phyloP scores from a whole-genome alignment of 1,139 yeast genomes.

The Candida sp. region DNA sequence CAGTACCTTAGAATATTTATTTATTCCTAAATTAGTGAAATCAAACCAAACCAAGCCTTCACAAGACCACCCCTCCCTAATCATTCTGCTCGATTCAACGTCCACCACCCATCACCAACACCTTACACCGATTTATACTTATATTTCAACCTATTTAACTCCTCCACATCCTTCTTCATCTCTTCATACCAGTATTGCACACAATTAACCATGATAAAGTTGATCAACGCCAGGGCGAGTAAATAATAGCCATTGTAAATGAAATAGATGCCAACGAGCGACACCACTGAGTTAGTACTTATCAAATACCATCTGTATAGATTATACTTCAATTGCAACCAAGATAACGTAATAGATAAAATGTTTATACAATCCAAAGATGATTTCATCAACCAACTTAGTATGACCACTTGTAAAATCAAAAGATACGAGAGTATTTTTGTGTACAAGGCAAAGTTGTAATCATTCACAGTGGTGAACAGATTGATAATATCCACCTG shows the following conservation, averaged over 20 bases:
- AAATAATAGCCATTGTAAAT: background rate
- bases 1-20: too few relatives aligned
- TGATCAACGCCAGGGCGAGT: background rate
- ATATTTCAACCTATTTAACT: background rate
- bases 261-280: background rate
- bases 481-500: background rate
- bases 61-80: background rate
- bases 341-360: background rate
- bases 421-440: background rate
- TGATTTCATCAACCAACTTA: background rate
- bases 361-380: background rate
- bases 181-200: background rate
- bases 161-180: background rate
- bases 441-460: background rate
- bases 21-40: too few relatives aligned
- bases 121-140: background rate
- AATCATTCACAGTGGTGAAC: background rate
- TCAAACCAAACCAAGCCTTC: too few relatives aligned
- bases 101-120: background rate
- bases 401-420: background rate
- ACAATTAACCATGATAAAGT: background rate
- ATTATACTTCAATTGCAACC: conserved; percentile 2
- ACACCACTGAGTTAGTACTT: background rate
- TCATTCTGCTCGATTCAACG: background rate
- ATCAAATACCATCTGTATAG: background rate